These are phyloP conservation scores for Plasmodium berghei DNA, from an alignment of 169 alveolate species.

Conservation along the genomic window DNA sequence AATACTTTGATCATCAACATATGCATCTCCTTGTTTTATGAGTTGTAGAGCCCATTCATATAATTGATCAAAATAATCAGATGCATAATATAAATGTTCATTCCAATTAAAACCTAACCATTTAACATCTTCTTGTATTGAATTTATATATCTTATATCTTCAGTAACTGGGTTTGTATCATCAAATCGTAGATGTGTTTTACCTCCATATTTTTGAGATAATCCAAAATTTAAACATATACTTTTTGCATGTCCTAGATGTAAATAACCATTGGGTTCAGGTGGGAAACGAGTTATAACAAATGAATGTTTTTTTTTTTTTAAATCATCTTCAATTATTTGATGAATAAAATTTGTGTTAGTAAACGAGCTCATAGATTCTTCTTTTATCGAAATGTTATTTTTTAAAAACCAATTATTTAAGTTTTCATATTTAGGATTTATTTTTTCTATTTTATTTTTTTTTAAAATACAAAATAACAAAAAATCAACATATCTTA, in stretches of 20 bases:
- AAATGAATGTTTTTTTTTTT: slow-evolving; percentile 81
- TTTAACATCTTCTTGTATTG: slow-evolving; percentile 91
- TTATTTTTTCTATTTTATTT: slow-evolving; percentile 1
- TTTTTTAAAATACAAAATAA: slow-evolving; percentile 46
- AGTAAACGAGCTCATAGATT: slow-evolving; percentile 9
- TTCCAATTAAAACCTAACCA: slow-evolving; percentile 99
- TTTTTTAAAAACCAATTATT: slow-evolving; percentile 29
- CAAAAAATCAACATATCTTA: slow-evolving; percentile 19
- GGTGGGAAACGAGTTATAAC: slow-evolving; percentile 99
- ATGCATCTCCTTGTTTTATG: slow-evolving; percentile 97
- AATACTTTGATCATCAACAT: slow-evolving; percentile 95
- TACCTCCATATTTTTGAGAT: slow-evolving; percentile 94
- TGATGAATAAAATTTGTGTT: slow-evolving; percentile 85
- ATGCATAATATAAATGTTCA: slow-evolving; percentile 93
- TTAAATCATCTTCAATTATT: slow-evolving; percentile 87
- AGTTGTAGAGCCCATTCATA: slow-evolving; percentile 96
- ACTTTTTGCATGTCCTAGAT: slow-evolving; percentile 99
- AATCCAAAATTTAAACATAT: slow-evolving; percentile 97
- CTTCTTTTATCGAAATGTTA: slow-evolving; percentile 20
- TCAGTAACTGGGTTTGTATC: slow-evolving; percentile 99
- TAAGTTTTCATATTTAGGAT: slow-evolving; percentile 1
- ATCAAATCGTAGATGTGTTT: slow-evolving; percentile 97
- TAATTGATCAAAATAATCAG: slow-evolving; percentile 98
- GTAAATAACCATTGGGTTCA: slow-evolving; percentile 99
- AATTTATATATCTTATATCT: slow-evolving; percentile 95